These are phyloP conservation scores for Fusarium nygamai DNA, from an alignment of 2,329 filamentous ascomycete genomes.

Conservation along the genomic window DNA sequence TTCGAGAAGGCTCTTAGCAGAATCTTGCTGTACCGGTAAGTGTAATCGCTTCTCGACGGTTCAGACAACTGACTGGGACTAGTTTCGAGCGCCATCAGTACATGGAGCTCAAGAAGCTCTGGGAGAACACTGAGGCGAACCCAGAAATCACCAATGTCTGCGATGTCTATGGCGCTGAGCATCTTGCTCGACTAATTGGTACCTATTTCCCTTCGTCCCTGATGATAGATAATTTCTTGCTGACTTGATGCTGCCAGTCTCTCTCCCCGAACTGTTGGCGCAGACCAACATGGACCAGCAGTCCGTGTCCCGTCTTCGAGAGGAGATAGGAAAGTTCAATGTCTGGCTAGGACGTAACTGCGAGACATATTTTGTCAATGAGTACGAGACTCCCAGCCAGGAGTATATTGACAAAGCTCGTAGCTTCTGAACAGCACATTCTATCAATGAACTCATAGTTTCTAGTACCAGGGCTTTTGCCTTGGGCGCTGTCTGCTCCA, in stretches of 20 bases:
- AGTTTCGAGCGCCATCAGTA: constrained; percentile 94
- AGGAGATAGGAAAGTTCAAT: constrained; percentile 88
- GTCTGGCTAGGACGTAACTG: constrained; percentile 84
- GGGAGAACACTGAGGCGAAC: constrained; percentile 69
- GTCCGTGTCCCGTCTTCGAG: constrained; percentile 85
- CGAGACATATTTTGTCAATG: constrained; percentile 78
- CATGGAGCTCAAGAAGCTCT: constrained; percentile 77
- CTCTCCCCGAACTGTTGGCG: constrained; percentile 90
- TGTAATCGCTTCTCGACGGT: background rate
- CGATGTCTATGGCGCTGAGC: constrained; percentile 93
- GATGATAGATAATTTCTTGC: background rate
- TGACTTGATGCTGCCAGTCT: constrained; percentile 64
- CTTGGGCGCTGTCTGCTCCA: background rate
- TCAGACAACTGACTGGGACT: constrained; percentile 34
- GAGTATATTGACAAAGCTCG: constrained; percentile 77
- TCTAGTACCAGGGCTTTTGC: background rate
- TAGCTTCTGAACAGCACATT: constrained; percentile 49
- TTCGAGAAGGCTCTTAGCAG: constrained; percentile 91
- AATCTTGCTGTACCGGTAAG: constrained; percentile 83
- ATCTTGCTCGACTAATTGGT: constrained; percentile 90
- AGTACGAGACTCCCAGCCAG: constrained; percentile 77
- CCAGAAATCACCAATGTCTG: constrained; percentile 75
- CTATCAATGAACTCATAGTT: background rate
- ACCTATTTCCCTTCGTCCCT: constrained; percentile 46
- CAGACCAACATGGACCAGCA: constrained; percentile 99